Evolutionary conservation across 2,329 filamentous ascomycete species (phyloP).

Genomic region (Pestalotiopsis sp.): DNA sequence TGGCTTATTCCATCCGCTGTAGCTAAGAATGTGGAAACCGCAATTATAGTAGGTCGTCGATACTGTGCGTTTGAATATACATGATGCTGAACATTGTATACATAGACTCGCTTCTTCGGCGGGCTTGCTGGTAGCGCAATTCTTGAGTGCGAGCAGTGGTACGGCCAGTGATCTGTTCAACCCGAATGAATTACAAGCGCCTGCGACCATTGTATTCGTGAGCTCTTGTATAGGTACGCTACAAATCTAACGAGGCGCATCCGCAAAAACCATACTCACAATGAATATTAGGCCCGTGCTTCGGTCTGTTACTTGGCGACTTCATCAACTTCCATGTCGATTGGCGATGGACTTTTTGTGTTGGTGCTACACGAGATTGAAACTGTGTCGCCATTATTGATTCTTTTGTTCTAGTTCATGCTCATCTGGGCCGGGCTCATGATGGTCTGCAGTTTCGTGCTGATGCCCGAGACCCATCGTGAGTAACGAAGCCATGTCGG

Average conservation of each 20-base stretch:
- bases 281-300: slow-evolving; percentile 47
- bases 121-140: slow-evolving; percentile 70
- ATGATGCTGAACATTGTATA: neutral
- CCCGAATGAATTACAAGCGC: slow-evolving; percentile 68
- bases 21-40: slow-evolving; percentile 74
- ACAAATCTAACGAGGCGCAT: too few relatives aligned
- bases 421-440: slow-evolving; percentile 78
- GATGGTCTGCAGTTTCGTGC: slow-evolving; percentile 63
- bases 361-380: slow-evolving; percentile 15
- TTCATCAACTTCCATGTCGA: slow-evolving; percentile 77
- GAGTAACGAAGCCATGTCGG: slow-evolving; percentile 24
- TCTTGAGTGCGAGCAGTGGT: slow-evolving; percentile 76
- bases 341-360: slow-evolving; percentile 86
- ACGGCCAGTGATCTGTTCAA: slow-evolving; percentile 82
- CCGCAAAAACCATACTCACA: neutral
- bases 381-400: neutral
- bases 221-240: slow-evolving; percentile 57
- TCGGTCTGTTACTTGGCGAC: slow-evolving; percentile 69
- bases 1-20: slow-evolving; percentile 83
- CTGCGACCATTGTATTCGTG: slow-evolving; percentile 81
- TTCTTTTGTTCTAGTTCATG: slow-evolving; percentile 46
- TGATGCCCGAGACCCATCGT: slow-evolving; percentile 89
- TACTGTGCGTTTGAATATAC: neutral
- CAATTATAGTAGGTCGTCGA: slow-evolving; percentile 57
- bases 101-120: slow-evolving; percentile 66